Evolutionary conservation across 352 stramenopile genomes (phyloP).

Genomic region (Pythium monospermum): DNA sequence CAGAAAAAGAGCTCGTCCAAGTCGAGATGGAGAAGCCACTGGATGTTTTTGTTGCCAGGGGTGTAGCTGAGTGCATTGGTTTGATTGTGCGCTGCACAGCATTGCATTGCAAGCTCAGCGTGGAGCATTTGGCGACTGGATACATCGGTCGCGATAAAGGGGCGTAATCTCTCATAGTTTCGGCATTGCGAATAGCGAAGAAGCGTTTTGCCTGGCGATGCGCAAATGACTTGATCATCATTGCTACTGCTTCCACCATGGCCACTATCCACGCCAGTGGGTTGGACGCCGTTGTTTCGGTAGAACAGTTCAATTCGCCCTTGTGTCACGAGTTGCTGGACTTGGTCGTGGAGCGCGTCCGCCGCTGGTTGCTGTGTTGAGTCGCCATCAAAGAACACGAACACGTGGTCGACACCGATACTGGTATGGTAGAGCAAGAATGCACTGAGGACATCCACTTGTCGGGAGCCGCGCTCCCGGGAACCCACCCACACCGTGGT

Average conservation of each 20-base stretch:
- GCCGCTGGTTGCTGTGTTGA: conserved; percentile 12
- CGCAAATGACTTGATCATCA: background rate
- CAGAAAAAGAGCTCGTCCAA: conserved; percentile 36
- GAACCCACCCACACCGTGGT: conserved; percentile 32
- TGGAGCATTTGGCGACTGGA: conserved; percentile 32
- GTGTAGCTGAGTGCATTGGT: background rate
- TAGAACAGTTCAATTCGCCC: conserved; percentile 29
- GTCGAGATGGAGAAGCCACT: conserved; percentile 37
- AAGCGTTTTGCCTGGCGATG: background rate
- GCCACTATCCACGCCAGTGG: background rate
- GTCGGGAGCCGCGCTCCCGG: conserved; percentile 2
- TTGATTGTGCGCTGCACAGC: conserved; percentile 2
- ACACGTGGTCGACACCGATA: conserved; percentile 30
- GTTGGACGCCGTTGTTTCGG: background rate
- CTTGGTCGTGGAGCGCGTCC: conserved; percentile 9
- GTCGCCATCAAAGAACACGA: conserved; percentile 35
- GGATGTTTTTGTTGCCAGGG: background rate
- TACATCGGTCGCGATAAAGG: conserved; percentile 14
- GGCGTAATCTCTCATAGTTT: conserved; percentile 6
- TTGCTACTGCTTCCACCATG: background rate
- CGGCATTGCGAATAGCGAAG: conserved; percentile 12
- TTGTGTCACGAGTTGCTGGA: conserved; percentile 6
- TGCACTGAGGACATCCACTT: conserved; percentile 24
- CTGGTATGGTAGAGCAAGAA: conserved; percentile 36
- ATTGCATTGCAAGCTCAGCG: conserved; percentile 26